phyloP scores from a whole-genome alignment of 352 stramenopile species.

The Globisporangium yorkense region DNA sequence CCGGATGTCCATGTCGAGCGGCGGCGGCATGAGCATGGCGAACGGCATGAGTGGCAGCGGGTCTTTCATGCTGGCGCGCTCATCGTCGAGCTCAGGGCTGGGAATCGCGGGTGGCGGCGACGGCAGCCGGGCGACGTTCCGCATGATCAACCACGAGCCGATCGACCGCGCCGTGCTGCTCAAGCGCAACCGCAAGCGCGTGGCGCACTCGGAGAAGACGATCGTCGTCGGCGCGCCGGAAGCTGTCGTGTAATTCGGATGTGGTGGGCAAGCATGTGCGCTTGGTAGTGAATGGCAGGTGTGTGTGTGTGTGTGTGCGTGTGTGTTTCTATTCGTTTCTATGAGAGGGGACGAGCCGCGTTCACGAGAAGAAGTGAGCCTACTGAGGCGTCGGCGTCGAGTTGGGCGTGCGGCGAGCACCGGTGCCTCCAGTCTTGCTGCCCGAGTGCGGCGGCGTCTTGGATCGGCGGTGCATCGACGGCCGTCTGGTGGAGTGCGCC shows the following conservation, averaged over 20 bases:
- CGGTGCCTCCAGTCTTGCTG: constrained; percentile 4
- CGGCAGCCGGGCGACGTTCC: constrained; percentile 47
- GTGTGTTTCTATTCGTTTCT: constrained; percentile 2
- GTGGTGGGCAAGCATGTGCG: too few relatives aligned
- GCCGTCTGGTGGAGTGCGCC: constrained; percentile 20
- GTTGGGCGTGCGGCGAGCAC: constrained; percentile 7
- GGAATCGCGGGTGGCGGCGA: constrained; percentile 17
- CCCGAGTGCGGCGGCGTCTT: constrained; percentile 6
- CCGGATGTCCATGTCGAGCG: constrained; percentile 47
- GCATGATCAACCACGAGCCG: constrained; percentile 56
- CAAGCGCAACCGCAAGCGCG: constrained; percentile 72
- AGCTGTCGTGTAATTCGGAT: constrained; percentile 55
- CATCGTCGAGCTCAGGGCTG: constrained; percentile 11
- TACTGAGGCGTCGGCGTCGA: constrained; percentile 1
- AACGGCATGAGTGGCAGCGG: constrained; percentile 1
- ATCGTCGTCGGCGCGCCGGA: constrained; percentile 84
- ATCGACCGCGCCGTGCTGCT: constrained; percentile 72
- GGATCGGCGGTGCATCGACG: constrained; percentile 19
- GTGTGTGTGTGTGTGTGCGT: background rate
- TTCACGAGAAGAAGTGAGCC: background rate
- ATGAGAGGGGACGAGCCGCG: background rate
- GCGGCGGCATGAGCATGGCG: constrained; percentile 8
- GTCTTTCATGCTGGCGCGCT: constrained; percentile 15
- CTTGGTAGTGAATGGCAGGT: background rate
- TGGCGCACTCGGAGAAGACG: constrained; percentile 72